These are phyloP conservation scores for Sechiopsis laciniata DNA, from an alignment of 306 rosid species.

Conservation along the genomic window DNA sequence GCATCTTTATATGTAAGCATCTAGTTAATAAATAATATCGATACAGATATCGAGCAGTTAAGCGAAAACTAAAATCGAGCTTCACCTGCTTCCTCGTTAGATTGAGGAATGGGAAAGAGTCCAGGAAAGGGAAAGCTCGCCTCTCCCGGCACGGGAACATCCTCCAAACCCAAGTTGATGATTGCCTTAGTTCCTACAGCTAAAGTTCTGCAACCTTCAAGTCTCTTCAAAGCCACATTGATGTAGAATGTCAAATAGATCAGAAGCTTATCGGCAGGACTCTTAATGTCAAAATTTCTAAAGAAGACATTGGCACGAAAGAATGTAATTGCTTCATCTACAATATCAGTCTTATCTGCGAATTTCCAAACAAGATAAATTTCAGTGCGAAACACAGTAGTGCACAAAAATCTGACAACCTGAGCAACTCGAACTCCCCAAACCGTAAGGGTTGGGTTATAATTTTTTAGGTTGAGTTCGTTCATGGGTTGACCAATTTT, in stretches of 20 bases:
- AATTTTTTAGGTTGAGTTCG: too few relatives aligned
- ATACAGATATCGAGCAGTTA: not conserved
- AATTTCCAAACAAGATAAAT: slow-evolving; percentile 16
- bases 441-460: too few relatives aligned
- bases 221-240: slow-evolving; percentile 85
- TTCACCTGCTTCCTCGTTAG: slow-evolving; percentile 76
- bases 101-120: slow-evolving; percentile 74
- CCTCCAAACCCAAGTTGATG: slow-evolving; percentile 81
- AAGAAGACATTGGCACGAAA: slow-evolving; percentile 97
- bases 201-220: slow-evolving; percentile 91
- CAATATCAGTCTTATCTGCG: slow-evolving; percentile 81
- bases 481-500: too few relatives aligned
- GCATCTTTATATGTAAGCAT: not conserved
- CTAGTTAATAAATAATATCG: not conserved
- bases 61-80: slow-evolving; percentile 3
- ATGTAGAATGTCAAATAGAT: slow-evolving; percentile 85
- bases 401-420: too few relatives aligned
- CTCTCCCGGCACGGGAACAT: slow-evolving; percentile 94
- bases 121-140: slow-evolving; percentile 83
- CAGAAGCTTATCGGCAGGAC: slow-evolving; percentile 90
- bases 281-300: slow-evolving; percentile 86
- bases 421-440: too few relatives aligned
- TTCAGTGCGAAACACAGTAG: not conserved
- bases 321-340: slow-evolving; percentile 91
- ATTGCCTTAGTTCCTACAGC: slow-evolving; percentile 94